phyloP scores from a whole-genome alignment of 768 basidiomycete genomes.

The Leccinum subtestaceum region DNA sequence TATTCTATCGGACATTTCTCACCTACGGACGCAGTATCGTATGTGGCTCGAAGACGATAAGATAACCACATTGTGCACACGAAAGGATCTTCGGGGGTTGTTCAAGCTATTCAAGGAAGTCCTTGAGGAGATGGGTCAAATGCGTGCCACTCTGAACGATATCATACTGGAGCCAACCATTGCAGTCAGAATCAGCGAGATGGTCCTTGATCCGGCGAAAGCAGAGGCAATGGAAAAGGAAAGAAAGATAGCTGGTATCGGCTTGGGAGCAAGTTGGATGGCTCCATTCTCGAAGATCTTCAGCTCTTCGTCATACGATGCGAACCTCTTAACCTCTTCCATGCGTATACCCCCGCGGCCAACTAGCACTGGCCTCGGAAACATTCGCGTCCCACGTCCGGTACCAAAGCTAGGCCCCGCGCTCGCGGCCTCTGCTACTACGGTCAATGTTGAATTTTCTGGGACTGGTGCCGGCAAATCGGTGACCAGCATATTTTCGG shows the following conservation, averaged over 20 bases:
- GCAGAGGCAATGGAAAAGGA: slow-evolving; percentile 40
- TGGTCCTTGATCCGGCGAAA: slow-evolving; percentile 60
- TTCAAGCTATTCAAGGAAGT: slow-evolving; percentile 85
- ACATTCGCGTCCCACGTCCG: slow-evolving; percentile 38
- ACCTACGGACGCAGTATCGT: slow-evolving; percentile 73
- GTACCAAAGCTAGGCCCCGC: slow-evolving; percentile 84
- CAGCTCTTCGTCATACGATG: slow-evolving; percentile 36
- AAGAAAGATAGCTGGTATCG: slow-evolving; percentile 29
- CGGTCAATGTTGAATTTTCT: slow-evolving; percentile 95
- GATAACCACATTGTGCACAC: slow-evolving; percentile 55
- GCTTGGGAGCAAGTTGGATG: slow-evolving; percentile 65
- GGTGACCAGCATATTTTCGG: slow-evolving; percentile 42
- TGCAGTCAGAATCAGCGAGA: slow-evolving; percentile 69
- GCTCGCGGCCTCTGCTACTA: slow-evolving; percentile 82
- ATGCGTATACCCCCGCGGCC: slow-evolving; percentile 29
- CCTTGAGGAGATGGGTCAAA: slow-evolving; percentile 76
- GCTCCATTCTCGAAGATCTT: slow-evolving; percentile 84
- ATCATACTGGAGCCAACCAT: slow-evolving; percentile 83
- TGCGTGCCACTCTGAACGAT: slow-evolving; percentile 84
- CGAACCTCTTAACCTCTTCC: slow-evolving; percentile 5
- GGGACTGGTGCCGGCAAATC: slow-evolving; percentile 63
- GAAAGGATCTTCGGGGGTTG: slow-evolving; percentile 78
- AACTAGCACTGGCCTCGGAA: slow-evolving; percentile 24
- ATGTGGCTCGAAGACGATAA: slow-evolving; percentile 73
- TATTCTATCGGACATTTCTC: slow-evolving; percentile 66